Percentiles rank a stretch among this genome's conserved stretches.
These are phyloP conservation scores for Paragyromitra xinjiangensis DNA, from an alignment of 495 filamentous ascomycete genomes.

Conservation along the genomic window DNA sequence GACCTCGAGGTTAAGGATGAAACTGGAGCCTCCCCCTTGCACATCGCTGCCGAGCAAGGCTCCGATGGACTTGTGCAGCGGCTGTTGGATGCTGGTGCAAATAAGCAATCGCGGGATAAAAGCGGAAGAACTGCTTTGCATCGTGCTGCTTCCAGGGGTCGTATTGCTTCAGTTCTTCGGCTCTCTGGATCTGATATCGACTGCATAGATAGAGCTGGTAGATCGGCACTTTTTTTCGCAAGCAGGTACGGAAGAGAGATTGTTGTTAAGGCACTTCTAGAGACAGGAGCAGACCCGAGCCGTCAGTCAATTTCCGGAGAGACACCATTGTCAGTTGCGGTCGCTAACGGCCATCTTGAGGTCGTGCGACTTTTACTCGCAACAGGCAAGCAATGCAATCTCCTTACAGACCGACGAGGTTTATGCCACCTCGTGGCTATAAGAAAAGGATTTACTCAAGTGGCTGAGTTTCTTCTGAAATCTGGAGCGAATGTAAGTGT, in stretches of 20 bases:
- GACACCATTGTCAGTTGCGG: conserved; percentile 23
- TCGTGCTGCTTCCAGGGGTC: conserved; percentile 15
- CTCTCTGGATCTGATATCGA: conserved; percentile 9
- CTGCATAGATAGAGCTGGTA: not conserved
- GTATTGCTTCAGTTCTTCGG: conserved; percentile 3
- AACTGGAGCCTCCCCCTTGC: conserved; percentile 23
- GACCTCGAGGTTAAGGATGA: not conserved
- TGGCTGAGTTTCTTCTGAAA: conserved; percentile 19
- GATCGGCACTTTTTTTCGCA: conserved; percentile 31
- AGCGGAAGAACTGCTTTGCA: conserved; percentile 31
- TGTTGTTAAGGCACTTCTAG: conserved; percentile 13
- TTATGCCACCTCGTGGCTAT: conserved; percentile 25
- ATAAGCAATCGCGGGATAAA: not conserved
- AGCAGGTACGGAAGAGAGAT: conserved; percentile 14
- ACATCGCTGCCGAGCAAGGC: conserved; percentile 27
- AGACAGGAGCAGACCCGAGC: not conserved
- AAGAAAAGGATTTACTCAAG: conserved; percentile 11
- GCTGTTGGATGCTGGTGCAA: not conserved
- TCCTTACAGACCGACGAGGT: not conserved
- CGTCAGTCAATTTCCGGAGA: conserved; percentile 3
- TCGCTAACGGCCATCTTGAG: conserved; percentile 21
- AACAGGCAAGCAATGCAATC: not conserved
- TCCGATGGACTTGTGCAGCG: conserved; percentile 9
- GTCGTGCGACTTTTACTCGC: conserved; percentile 13
- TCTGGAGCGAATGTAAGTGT: not conserved